Base-by-base conservation (phyloP, 148 eudicot species). In the Rhododendron henanense region DNA sequence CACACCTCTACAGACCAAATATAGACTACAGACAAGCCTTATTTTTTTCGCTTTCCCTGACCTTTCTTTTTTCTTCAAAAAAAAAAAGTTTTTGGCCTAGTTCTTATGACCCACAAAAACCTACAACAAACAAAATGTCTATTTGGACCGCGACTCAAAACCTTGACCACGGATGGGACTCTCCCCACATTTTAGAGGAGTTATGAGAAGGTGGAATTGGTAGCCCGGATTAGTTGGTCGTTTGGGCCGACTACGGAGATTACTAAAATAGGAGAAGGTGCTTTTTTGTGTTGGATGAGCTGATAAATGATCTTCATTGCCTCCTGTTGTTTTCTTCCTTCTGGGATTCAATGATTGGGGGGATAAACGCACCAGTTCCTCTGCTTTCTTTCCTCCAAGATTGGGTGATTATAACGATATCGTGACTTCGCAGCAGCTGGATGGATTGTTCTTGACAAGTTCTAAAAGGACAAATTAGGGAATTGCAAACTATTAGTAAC, bases 301-400 rank as follows among this genome's bases (percentile, higher is more conserved):
- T 67, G 48, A 81, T 21, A 18, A 21, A 41, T 55, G 84, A 87
- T 51, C 85, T 90, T 78, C 86, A 85, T 82, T 93, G 95, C 50
- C 50, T 47, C 87, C 83, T 88, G 88, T 82, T 88, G 84, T 84
- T 90, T 84, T 41, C 0, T 89, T 92, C 80, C 96, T 91, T 85
- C 94, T 92, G 6, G 88, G 88, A 33, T 89, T 89, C 1, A 90
- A 83, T 21, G 92, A 88, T 71, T 87, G 41, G 94, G 11, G 98
- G 98, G 45, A 94, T 95, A 53, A 95, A 95, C 35, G 94, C 97
- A 11, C 98, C 98, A 1, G 98, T 95, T 47, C 98, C 98, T 90
- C 93, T 95, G 93, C 31, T 31, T 31, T 31, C 31, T 31, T 31
- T 31, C 31, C 31, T 31, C 31, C 31, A 31, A 31, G 31, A 31